Percentiles rank a stretch among this genome's conserved stretches.
phyloP scores from a whole-genome alignment of 345 rosid genomes.

The Psidium guajava region DNA sequence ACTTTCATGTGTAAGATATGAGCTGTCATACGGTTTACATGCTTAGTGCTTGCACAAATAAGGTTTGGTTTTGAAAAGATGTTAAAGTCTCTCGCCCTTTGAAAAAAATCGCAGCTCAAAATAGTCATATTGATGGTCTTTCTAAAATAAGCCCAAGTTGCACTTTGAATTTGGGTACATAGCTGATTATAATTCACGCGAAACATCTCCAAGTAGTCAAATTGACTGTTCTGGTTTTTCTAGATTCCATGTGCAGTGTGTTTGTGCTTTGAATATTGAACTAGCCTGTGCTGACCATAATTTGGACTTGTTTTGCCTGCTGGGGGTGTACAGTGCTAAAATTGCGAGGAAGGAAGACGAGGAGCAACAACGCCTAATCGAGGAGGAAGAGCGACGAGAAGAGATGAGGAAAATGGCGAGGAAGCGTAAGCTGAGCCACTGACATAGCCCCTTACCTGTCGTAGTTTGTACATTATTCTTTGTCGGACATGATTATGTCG shows the following conservation, averaged over 20 bases:
- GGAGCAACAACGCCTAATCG: slow-evolving; percentile 41
- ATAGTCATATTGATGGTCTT: not conserved
- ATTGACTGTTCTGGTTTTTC: not conserved
- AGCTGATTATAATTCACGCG: not conserved
- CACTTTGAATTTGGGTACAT: not conserved
- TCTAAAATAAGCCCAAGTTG: not conserved
- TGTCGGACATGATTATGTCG: not conserved
- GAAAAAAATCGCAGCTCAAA: not conserved
- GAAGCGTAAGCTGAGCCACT: slow-evolving; percentile 40
- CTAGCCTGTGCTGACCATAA: not conserved
- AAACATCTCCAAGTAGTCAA: not conserved
- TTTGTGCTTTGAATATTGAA: not conserved
- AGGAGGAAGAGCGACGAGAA: slow-evolving; percentile 60
- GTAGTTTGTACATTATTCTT: not conserved
- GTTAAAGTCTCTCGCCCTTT: not conserved
- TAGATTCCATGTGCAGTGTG: not conserved
- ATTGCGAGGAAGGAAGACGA: slow-evolving; percentile 69
- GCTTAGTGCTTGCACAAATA: not conserved
- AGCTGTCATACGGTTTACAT: not conserved
- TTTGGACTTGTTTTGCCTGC: not conserved
- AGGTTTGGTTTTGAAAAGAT: not conserved
- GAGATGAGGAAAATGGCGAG: slow-evolving; percentile 28
- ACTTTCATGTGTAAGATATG: not conserved
- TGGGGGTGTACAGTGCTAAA: slow-evolving; percentile 35
- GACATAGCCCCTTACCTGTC: not conserved